Base-by-base conservation (phyloP, 2,329 filamentous ascomycete species). In the Botrytis byssoidea region DNA sequence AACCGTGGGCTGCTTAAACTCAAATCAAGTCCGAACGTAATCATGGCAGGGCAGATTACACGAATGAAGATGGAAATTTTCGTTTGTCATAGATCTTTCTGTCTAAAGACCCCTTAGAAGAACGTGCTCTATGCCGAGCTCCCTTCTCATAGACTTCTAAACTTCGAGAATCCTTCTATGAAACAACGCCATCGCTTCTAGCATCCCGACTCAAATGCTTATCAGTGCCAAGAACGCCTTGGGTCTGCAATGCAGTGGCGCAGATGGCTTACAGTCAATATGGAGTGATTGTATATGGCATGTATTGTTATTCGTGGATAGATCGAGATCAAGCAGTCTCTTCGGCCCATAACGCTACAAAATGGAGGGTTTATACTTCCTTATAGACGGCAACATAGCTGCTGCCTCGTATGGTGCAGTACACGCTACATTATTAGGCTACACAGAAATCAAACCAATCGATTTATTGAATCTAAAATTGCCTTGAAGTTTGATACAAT, bases 101-200 rank as follows among this genome's bases (percentile, higher is more conserved):
- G 37, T 60, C 25, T 25, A 44, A 68, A 35, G 10, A 12, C 40
- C 25, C 40, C 14, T 68, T 35, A 6, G 18, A 64, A 59, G 40
- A 68, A 72, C 51, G 70, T 60, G 70, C 63, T 72, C 44, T 29
- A 68, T 42, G 10, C 42, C 35, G 35, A 67, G 25, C 55, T 68
- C 25, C n/a, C 35, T 18, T 60, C 48, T 48, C 63, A 60, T 48
- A 63, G 35, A 20, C 51, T 32, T n/a, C 40, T 16, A 40, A 22
- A n/a, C 32, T 32, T 68, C 63, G 9, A 46, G 20, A 40, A n/a
- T 46, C 32, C 40, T 42, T 71, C 48, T 35, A 60, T 59, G 48
- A n/a, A 3, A 35, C 44, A 32, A 66, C n/a, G 63, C 63, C 29
- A 66, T 48, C 20, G 63, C 63, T 48, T 66, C 42, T 35, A 48